Evolutionary conservation across 352 stramenopile genomes (phyloP), one percentile per base, ranked within the genome.

Genomic region (Globisporangium perplexum): DNA sequence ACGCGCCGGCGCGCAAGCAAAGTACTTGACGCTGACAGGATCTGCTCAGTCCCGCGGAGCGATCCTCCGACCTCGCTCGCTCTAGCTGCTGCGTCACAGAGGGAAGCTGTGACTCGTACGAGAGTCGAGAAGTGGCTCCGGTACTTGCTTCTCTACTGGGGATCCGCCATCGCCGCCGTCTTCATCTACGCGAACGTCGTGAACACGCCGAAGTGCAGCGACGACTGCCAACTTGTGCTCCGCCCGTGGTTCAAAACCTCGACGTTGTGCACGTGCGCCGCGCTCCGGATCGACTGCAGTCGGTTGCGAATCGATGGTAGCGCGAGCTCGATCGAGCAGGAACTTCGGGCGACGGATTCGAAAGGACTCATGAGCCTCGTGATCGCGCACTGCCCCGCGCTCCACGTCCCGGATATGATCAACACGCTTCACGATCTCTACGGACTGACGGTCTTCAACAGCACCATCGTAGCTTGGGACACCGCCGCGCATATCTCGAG

Each of bases 371-470:
- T 49, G 22, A 55, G 41, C 20, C 46, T 68, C 7, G 59, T 65
- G 14, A 18, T 68, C 22, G 59, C 47, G 5, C 56, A 64, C 50
- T 68, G 56, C 26, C 56, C 50, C 1, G 3, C 22, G 10, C 42
- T 68, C 3, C 28, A 68, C 26, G 43, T 68, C 1, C 56, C 56
- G 3, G 7, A 8, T 0, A 43, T 42, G 12, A 60, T 65, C 47
- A 48, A 33, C 23, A 18, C 14, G 17, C 57, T 65, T 23, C 18
- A 10, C 15, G 33, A 59, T 15, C 46, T 69, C 3, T 62, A 60
- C 39, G 44, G 44, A 1, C 18, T 65, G 22, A 48, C 53, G n/a
- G 39, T 68, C 30, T 65, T 62, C 57, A 65, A 69, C 53, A 60
- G 50, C 11, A 46, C 56, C 10, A 49, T 68, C 12, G 35, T 11